Percentiles rank a stretch among this genome's conserved stretches.
phyloP scores from a whole-genome alignment of 805 yeast genomes.

The Yamadazyma kitorensis region DNA sequence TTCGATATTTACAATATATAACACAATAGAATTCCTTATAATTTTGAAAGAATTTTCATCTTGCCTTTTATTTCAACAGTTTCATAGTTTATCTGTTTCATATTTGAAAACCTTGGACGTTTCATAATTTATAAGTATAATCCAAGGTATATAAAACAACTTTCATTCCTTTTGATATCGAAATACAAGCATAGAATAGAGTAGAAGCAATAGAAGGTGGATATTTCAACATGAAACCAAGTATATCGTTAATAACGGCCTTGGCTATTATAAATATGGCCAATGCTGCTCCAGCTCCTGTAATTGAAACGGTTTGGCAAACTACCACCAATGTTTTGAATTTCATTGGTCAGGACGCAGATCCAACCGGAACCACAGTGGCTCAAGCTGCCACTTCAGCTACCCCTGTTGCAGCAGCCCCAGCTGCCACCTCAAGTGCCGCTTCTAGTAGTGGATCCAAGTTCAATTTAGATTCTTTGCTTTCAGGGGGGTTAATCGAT shows the following conservation, averaged over 20 bases:
- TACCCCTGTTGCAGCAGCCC: slow-evolving; percentile 11
- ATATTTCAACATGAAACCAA: not conserved
- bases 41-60: no score
- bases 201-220: no score
- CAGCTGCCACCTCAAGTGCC: slow-evolving; percentile 8
- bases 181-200: no score
- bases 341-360: slow-evolving; percentile 7
- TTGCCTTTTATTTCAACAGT: no score
- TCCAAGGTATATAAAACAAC: no score
- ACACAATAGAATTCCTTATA: no score
- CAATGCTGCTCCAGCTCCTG: slow-evolving; percentile 15
- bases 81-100: no score
- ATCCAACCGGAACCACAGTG: slow-evolving; percentile 1
- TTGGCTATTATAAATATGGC: not conserved
- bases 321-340: slow-evolving; percentile 8
- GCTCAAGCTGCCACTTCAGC: slow-evolving; percentile 10
- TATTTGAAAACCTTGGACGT: no score
- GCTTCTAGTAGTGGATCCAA: slow-evolving; percentile 6
- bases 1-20: no score
- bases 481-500: slow-evolving; percentile 4
- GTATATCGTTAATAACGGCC: not conserved
- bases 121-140: no score
- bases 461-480: slow-evolving; percentile 9
- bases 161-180: no score
- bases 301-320: slow-evolving; percentile 9